These are phyloP conservation scores for Mycena sanguinolenta DNA, from an alignment of 768 basidiomycete genomes.

Conservation along the genomic window DNA sequence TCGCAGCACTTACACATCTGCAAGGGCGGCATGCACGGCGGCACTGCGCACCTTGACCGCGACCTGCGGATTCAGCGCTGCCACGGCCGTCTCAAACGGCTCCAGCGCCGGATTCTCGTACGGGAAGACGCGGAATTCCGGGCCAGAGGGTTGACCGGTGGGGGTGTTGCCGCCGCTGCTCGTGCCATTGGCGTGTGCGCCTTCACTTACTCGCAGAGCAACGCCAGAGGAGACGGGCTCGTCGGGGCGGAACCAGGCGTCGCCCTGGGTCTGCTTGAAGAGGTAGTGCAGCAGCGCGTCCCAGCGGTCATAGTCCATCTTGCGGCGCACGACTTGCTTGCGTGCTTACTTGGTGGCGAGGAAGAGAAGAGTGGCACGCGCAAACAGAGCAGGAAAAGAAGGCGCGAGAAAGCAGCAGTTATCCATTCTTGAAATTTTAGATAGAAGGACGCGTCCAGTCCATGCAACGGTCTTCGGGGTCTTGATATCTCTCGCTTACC, in stretches of 20 bases:
- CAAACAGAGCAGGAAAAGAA: not conserved
- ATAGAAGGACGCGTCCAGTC: not conserved
- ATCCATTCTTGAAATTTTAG: too few species aligned
- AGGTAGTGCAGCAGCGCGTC: slow-evolving; percentile 86
- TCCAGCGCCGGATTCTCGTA: slow-evolving; percentile 80
- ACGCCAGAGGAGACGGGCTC: slow-evolving; percentile 82
- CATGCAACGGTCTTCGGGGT: slow-evolving; percentile 9
- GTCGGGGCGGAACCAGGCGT: slow-evolving; percentile 87
- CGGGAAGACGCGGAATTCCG: slow-evolving; percentile 84
- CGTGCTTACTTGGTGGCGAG: too few species aligned
- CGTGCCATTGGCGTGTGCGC: slow-evolving; percentile 39
- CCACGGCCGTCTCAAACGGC: slow-evolving; percentile 82
- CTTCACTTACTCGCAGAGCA: slow-evolving; percentile 65
- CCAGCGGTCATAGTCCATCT: slow-evolving; percentile 83
- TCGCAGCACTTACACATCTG: slow-evolving; percentile 66
- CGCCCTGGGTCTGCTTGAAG: slow-evolving; percentile 83
- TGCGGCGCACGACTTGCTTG: too few species aligned
- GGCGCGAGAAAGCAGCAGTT: not conserved
- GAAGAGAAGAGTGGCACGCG: not conserved
- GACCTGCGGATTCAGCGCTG: slow-evolving; percentile 82
- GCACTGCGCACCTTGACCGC: slow-evolving; percentile 85
- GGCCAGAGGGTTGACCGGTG: slow-evolving; percentile 44
- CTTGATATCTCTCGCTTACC: not conserved
- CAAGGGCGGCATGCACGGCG: slow-evolving; percentile 83
- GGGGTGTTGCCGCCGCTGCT: slow-evolving; percentile 34